Conservation (phyloP, 129 eudicot genomes). For the Erigeron canadensis region DNA sequence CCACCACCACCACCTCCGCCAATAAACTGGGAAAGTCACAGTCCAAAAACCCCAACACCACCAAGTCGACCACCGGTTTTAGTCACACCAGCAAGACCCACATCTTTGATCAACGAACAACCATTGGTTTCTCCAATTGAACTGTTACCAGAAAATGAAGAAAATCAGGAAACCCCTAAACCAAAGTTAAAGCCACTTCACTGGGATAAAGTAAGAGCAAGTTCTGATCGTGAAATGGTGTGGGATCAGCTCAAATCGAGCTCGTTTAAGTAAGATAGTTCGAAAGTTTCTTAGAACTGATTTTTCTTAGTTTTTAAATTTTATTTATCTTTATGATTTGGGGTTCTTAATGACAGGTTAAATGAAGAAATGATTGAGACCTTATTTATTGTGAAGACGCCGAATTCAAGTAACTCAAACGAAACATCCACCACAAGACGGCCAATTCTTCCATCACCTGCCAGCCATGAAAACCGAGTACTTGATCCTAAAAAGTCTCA, state of each 20-base stretch:
- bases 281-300: not conserved
- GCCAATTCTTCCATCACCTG: constrained; percentile 52
- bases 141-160: constrained; percentile 44
- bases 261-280: constrained; percentile 71
- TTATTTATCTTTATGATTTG: constrained; percentile 9
- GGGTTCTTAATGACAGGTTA: constrained; percentile 54
- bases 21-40: constrained; percentile 24
- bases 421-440: constrained; percentile 45
- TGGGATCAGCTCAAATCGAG: constrained; percentile 99
- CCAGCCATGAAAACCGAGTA: constrained; percentile 60
- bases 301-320: not conserved
- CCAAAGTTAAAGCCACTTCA: constrained; percentile 90
- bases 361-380: constrained; percentile 98
- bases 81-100: constrained; percentile 51
- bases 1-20: constrained; percentile 60
- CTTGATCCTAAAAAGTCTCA: constrained; percentile 95
- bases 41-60: constrained; percentile 37
- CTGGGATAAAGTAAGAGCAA: constrained; percentile 99
- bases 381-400: constrained; percentile 70
- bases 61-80: constrained; percentile 44
- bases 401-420: constrained; percentile 49
- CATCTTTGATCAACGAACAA: constrained; percentile 28
- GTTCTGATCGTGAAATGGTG: constrained; percentile 94
- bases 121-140: constrained; percentile 57
- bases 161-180: constrained; percentile 56